Evolutionary conservation across 768 basidiomycete genomes (phyloP), one percentile per base, ranked within the genome.

Genomic region (Termitomyces sp.): DNA sequence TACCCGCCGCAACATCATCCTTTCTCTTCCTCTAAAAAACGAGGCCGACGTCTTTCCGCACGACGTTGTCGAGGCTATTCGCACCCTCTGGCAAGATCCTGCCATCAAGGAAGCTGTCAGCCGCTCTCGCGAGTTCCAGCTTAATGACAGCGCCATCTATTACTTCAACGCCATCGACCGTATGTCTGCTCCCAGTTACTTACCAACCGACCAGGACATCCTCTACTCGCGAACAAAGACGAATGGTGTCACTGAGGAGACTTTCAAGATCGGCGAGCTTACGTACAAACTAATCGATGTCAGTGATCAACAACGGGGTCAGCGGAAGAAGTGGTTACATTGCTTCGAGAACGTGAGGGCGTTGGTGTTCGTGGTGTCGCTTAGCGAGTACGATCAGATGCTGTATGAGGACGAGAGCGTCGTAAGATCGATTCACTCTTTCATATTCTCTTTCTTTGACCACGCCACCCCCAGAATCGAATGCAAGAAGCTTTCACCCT

Each of bases 401-500:
- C 18, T 60, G 35, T 28, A 55, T 22, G 53, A 60, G 28, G 52
- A 60, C 74, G 93, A 96, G 80, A 91, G 87, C 66, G 91, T 93
- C 75, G 91, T 92, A 82, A 61, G 91, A 84, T 58, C 54, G 50
- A 40, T 45, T 55, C 45, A 0, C 45, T 60, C 40, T 11, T n/a
- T n/a, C n/a, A n/a, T n/a, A n/a, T n/a, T n/a, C n/a, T 22, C 36
- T 18, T n/a, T 42, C 15, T 24, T 33, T 63, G 51, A 65, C 48
- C 18, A n/a, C 42, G 36, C 45, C 6, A 16, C n/a, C 39, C 53
- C 12, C 64, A 92, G 90, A 98, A 97, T 76, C 94, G 95, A 68
- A 96, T 99, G 92, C 91, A 96, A 80, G 96, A 98, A 74, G 92
- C 96, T 0, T 76, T 98, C 54, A 94, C 94, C 0, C 88, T 98